phyloP scores from a whole-genome alignment of 2,329 filamentous ascomycete genomes.

The Celoporthe dispersa region DNA sequence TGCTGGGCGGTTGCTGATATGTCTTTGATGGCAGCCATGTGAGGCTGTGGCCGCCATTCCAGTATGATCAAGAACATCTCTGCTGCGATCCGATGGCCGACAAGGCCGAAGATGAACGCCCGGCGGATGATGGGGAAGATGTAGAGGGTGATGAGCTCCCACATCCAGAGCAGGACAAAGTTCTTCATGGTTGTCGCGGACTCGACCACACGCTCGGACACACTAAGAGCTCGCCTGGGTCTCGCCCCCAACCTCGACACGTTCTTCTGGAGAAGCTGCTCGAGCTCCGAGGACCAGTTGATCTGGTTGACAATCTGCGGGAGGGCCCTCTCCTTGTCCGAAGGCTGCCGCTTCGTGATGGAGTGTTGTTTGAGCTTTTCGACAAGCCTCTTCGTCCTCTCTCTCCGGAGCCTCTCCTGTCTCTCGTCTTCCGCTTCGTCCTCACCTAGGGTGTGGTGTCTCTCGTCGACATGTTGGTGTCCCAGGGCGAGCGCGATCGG shows the following conservation, averaged over 20 bases:
- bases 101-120: slow-evolving; percentile 76
- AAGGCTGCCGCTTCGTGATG: slow-evolving; percentile 75
- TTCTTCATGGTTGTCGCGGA: slow-evolving; percentile 87
- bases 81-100: slow-evolving; percentile 78
- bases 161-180: slow-evolving; percentile 69
- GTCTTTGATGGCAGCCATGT: slow-evolving; percentile 87
- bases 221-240: slow-evolving; percentile 82
- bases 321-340: slow-evolving; percentile 81
- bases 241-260: slow-evolving; percentile 82
- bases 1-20: slow-evolving; percentile 96
- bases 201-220: slow-evolving; percentile 92
- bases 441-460: slow-evolving; percentile 46
- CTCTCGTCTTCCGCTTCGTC: slow-evolving; percentile 75
- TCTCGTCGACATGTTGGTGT: slow-evolving; percentile 60
- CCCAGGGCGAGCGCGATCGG: slow-evolving; percentile 87
- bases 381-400: slow-evolving; percentile 68
- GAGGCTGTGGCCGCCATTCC: slow-evolving; percentile 81
- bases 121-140: slow-evolving; percentile 76
- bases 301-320: slow-evolving; percentile 87
- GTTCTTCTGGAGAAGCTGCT: slow-evolving; percentile 85
- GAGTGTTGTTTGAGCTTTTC: slow-evolving; percentile 90
- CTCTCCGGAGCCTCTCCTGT: slow-evolving; percentile 61
- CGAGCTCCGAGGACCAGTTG: slow-evolving; percentile 93
- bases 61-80: slow-evolving; percentile 79
- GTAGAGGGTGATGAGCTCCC: slow-evolving; percentile 74